Conservation (phyloP, 306 rosid genomes). For the Sindora glabra region DNA sequence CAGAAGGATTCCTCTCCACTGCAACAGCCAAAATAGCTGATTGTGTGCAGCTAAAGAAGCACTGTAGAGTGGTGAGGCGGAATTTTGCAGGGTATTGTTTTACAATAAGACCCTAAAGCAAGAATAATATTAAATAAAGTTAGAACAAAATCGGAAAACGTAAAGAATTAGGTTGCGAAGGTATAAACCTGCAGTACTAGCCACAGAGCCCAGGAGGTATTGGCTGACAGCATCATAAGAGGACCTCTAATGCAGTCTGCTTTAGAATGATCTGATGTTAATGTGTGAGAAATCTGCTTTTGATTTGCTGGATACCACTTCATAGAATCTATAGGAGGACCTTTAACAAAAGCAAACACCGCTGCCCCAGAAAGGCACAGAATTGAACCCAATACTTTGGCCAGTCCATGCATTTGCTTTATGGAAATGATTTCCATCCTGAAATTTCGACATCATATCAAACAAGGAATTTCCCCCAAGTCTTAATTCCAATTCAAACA, state of each 20-base stretch:
- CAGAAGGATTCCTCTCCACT: conserved; percentile 53
- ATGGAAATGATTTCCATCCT: conserved; percentile 67
- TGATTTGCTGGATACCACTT: conserved; percentile 27
- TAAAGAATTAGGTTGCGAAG: too few relatives aligned
- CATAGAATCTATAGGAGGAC: conserved; percentile 51
- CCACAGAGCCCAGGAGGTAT: conserved; percentile 75
- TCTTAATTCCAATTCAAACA: not conserved
- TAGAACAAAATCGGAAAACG: too few relatives aligned
- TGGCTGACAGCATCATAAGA: conserved; percentile 76
- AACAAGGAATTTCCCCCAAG: not conserved
- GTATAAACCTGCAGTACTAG: conserved; percentile 69
- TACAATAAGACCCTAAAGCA: conserved; percentile 48
- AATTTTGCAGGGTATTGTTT: conserved; percentile 80
- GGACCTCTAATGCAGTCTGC: conserved; percentile 53
- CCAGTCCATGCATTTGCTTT: conserved; percentile 47
- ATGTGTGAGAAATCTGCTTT: conserved; percentile 1
- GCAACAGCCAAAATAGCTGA: conserved; percentile 51
- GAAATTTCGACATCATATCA: not conserved
- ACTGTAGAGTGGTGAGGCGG: conserved; percentile 65
- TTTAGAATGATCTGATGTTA: conserved; percentile 15
- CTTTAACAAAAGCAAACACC: conserved; percentile 66
- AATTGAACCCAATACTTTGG: conserved; percentile 64
- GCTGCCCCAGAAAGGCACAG: conserved; percentile 66
- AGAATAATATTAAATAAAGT: not conserved
- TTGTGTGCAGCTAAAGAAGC: conserved; percentile 62